phyloP scores from a whole-genome alignment of 345 rosid species.

The Heritiera fomes region DNA sequence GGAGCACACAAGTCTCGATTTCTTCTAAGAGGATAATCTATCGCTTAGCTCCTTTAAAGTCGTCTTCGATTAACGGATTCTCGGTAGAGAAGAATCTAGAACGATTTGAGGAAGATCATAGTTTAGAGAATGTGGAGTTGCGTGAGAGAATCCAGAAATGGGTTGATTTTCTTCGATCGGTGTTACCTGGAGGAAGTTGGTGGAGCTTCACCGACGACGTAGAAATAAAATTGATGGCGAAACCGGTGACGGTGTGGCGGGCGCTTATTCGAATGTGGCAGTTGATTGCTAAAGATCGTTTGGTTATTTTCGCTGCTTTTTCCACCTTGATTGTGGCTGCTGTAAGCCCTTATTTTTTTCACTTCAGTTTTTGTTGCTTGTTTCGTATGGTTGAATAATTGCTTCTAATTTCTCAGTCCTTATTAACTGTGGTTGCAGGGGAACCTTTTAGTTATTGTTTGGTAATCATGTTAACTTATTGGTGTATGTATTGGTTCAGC shows the following conservation, averaged over 20 bases:
- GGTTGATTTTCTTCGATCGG: constrained; percentile 49
- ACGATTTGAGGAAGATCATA: constrained; percentile 32
- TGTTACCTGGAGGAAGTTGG: constrained; percentile 92
- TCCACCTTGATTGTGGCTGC: constrained; percentile 81
- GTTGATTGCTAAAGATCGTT: constrained; percentile 78
- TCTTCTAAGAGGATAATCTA: constrained; percentile 18
- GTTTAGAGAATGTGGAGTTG: constrained; percentile 38
- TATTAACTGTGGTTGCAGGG: not conserved
- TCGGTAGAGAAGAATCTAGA: constrained; percentile 37
- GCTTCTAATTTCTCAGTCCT: not conserved
- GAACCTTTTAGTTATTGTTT: not conserved
- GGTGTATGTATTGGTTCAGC: constrained; percentile 51
- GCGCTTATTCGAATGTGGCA: constrained; percentile 90
- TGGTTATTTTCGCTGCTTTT: constrained; percentile 83
- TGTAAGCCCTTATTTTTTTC: constrained; percentile 38
- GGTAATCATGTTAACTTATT: constrained; percentile 6
- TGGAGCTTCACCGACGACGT: constrained; percentile 82
- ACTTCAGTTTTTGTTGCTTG: not conserved
- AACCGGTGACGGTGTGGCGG: constrained; percentile 84
- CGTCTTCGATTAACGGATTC: constrained; percentile 61
- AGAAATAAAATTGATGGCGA: constrained; percentile 56
- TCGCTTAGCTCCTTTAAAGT: constrained; percentile 32
- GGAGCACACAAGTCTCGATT: constrained; percentile 18
- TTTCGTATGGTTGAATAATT: not conserved
- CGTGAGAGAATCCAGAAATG: constrained; percentile 49